Base-by-base conservation (phyloP, 345 rosid genomes). In the Acer yangbiense region DNA sequence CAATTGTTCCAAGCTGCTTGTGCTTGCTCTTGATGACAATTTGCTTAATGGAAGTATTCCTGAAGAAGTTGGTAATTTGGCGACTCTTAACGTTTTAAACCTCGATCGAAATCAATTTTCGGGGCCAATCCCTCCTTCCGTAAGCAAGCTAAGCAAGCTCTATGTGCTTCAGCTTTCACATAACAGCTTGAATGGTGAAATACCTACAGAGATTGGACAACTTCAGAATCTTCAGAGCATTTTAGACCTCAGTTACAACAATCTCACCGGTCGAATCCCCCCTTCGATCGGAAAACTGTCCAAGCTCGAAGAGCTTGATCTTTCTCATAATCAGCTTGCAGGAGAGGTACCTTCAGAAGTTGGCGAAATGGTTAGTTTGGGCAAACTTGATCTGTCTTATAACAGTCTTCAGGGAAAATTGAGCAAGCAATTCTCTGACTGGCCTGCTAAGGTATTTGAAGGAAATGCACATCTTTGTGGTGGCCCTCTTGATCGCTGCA, bases 381-480 rank as follows among this genome's bases (percentile, higher is more conserved):
- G 91, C 9, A 90, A 87, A 85, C 93, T 96, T 18, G 81, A 92
- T 73, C 86, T 96, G 73, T 92, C 99, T 27, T 90, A 74, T 81
- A 96, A 96, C 85, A 82, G 84, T 60, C 88, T 96, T 43, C 78
- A 80, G 75, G 99, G 99, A 0, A 88, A 89, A 62, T 86, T 96
- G 54, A 87, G 85, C 85, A 87, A 90, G 80, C 90, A 74, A 74
- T 88, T 94, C 77, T 88, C 91, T 13, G 92, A 82, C 73, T 96
- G 98, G 98, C 94, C 97, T n/a, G 88, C 87, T 16, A 88, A 87
- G 21, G 80, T 90, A 10, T 96, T 96, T 73, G 55, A 78, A 77
- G 97, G 97, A 41, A 96, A 96, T 81, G 52, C 72, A 60, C 82
- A 60, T 50, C 98, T 96, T 10, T 96, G 99, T 43, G 97, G 99